Evolutionary conservation across 1,139 yeast genomes (phyloP), one percentile per base, ranked within the genome.

Genomic region (Blastobotrys illinoisensis): DNA sequence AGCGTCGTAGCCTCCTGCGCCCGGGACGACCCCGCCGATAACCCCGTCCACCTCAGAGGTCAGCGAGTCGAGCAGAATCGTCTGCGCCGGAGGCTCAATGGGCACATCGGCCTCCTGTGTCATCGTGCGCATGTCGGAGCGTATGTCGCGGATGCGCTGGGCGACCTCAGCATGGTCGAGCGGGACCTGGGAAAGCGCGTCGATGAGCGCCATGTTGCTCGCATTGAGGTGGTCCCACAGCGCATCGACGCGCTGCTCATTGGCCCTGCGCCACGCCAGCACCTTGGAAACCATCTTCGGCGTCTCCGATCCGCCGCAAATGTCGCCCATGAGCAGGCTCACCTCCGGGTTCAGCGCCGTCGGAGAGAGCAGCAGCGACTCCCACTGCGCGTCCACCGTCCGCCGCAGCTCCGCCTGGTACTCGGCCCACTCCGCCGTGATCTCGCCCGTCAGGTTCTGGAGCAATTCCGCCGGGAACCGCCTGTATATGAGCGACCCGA

Each of bases 1-100:
- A 0, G 99, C 99, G 73, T 93, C 99, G 67, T 82, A 87, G 0
- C 99, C 99, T 20, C 99, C 99, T 0, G 99, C 99, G 1, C 99
- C 99, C 0, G 99, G 99, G 3, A 93, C 96, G 32, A 93, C 95
- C 9, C 97, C 97, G 0, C 97, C 96, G 20, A 91, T 65, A 46
- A 90, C 95, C 11, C 99, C 99, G 0, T 75, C 74, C 18, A 87
- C 60, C 21, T 63, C 56, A 0, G 66, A 52, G 19, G 69, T 62
- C 60, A 95, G 86, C 16, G 73, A 70, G 64, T 93, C 83, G n/a
- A 95, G 72, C 7, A 93, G 73, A 4, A 62, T 56, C 0, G 97
- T 88, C 71, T 95, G 99, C 20, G 78, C 74, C 1, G 69, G 71
- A 0, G 99, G 99, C 69, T 93, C 99, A 52, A 93, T 82, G n/a